Conservation (phyloP, 2,329 filamentous ascomycete genomes). For the Neoscytalidium dimidiatum region DNA sequence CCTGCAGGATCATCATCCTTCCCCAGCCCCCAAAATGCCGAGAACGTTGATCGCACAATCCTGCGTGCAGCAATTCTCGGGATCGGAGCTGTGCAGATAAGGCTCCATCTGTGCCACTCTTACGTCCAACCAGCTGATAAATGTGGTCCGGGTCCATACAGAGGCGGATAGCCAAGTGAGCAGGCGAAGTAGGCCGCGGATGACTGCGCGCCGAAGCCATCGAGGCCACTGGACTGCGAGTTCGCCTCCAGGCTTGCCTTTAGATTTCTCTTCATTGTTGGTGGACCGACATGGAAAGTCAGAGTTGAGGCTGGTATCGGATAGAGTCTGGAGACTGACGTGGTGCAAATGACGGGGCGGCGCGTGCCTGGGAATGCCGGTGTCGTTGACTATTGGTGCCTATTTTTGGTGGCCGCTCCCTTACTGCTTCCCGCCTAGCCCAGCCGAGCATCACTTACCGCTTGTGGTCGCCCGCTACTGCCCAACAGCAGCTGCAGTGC, state of each 20-base stretch:
- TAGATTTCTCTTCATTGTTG: neutral
- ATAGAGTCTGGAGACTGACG: neutral
- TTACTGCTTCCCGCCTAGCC: neutral
- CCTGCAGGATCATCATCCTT: slow-evolving; percentile 1
- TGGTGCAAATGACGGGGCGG: neutral
- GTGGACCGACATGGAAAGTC: neutral
- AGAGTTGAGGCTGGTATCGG: too few relatives aligned
- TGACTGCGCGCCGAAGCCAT: neutral
- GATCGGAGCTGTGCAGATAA: neutral
- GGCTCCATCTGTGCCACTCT: neutral
- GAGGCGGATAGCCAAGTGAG: neutral
- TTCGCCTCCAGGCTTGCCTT: neutral
- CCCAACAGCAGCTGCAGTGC: too few relatives aligned
- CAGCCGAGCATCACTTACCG: neutral
- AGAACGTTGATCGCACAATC: neutral
- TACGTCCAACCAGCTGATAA: neutral
- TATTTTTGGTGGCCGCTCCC: neutral
- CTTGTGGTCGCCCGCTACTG: neutral
- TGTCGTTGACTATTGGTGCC: neutral
- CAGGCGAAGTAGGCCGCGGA: neutral
- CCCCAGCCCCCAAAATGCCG: slow-evolving; percentile 1
- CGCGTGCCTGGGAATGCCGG: neutral
- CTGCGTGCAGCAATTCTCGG: neutral
- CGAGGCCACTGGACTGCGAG: too few relatives aligned
- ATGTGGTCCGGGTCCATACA: neutral